phyloP scores from a whole-genome alignment of 345 rosid genomes.

The Erodium maritimum region DNA sequence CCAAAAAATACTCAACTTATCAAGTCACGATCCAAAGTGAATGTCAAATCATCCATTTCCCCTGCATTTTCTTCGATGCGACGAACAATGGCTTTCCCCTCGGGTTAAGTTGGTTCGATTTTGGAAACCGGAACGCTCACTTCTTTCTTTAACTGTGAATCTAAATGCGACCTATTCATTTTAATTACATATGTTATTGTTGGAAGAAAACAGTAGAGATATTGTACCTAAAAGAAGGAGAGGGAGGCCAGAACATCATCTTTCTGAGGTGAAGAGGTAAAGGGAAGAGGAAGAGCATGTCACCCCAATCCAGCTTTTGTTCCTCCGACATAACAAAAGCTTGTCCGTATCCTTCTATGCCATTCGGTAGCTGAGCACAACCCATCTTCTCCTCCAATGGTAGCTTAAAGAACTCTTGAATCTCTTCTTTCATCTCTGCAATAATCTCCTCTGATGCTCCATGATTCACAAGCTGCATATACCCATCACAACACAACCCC shows the following conservation, averaged over 20 bases:
- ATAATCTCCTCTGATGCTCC: conserved; percentile 22
- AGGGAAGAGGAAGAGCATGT: conserved; percentile 30
- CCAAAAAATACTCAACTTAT: too few relatives aligned
- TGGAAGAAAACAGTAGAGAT: too few relatives aligned
- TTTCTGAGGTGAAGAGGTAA: conserved; percentile 19
- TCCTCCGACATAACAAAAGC: conserved; percentile 38
- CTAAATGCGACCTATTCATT: too few relatives aligned
- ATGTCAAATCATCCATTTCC: too few relatives aligned
- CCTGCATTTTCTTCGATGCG: too few relatives aligned
- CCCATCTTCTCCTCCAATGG: conserved; percentile 31
- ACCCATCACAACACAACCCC: too few relatives aligned
- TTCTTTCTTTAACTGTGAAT: too few relatives aligned
- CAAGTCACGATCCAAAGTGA: too few relatives aligned
- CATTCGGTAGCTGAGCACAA: conserved; percentile 23
- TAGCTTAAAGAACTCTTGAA: conserved; percentile 36
- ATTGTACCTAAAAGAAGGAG: conserved; percentile 32
- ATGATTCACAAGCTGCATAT: conserved; percentile 28
- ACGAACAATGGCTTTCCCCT: too few relatives aligned
- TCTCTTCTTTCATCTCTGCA: conserved; percentile 15
- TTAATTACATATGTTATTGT: too few relatives aligned
- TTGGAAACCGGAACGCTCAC: too few relatives aligned
- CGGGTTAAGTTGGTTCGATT: too few relatives aligned
- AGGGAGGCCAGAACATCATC: conserved; percentile 24
- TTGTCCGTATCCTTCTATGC: conserved; percentile 42
- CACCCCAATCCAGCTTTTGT: conserved; percentile 47